Base-by-base conservation (phyloP, 208 protist genomes). In the Phytomonas sp. region DNA sequence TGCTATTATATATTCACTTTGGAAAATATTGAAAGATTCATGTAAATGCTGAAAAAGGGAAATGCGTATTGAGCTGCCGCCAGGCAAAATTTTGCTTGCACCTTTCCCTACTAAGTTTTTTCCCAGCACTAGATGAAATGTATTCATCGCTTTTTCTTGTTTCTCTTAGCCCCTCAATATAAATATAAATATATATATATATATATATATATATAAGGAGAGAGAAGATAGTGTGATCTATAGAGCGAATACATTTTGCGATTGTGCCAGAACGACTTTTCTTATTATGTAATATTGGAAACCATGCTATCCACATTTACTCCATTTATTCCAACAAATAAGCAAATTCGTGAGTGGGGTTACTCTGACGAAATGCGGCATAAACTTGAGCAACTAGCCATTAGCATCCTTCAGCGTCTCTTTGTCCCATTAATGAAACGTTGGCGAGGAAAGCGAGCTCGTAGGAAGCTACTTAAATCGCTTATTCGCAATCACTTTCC, bases 331-430 rank as follows among this genome's bases (percentile, higher is more conserved):
- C 63, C 63, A 3, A 43, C 6, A 4, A 11, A 43, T 23, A 11
- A 6, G 31, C 30, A 67, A 40, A 67, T 67, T 8, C 32, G 63
- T 26, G 2, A 4, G 5, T 34, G 30, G 31, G 31, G n/a, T 11
- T 67, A 43, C 15, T 26, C 63, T 8, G 30, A 43, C 43, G 4
- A 32, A 2, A 40, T 70, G 6, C n/a, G 30, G 40, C n/a, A 33
- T 23, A 43, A 70, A 60, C n/a, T 70, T 11, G 66, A 70, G 37
- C 40, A 62, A 8, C 36, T 70, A 28, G 37, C 31, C 28, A 11
- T 53, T 26, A 20, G 28, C 32, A 7, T 70, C 23, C 37, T 70
- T 30, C 40, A 26, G 37, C 30, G 37, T 34, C 66, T 62, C 6
- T 34, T 70, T 28, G 66, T 31, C 26, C 66, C 66, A 23, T 32